Conservation (phyloP, 2,329 filamentous ascomycete genomes). For the Parafenestella ontariensis region DNA sequence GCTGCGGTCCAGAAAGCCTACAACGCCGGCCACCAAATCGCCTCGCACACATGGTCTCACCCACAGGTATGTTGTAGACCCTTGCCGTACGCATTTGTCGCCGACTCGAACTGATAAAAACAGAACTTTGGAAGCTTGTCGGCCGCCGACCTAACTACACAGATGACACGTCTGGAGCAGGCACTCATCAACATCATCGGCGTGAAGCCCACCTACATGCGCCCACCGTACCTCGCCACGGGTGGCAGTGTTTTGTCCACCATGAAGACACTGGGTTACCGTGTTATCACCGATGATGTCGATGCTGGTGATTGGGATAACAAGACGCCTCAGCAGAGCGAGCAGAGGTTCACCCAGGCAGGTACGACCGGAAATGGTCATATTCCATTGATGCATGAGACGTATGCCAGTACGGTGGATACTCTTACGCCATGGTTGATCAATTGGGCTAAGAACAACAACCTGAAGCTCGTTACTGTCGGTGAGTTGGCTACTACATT, state of each 20-base stretch:
- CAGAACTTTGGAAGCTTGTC: constrained; percentile 44
- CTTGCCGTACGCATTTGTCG: too few relatives aligned
- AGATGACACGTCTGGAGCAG: constrained; percentile 45
- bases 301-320: constrained; percentile 47
- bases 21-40: constrained; percentile 46
- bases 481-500: constrained; percentile 25
- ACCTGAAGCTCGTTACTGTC: constrained; percentile 45
- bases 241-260: constrained; percentile 39
- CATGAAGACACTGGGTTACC: constrained; percentile 45
- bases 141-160: constrained; percentile 32
- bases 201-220: constrained; percentile 48
- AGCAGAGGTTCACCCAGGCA: constrained; percentile 41
- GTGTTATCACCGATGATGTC: constrained; percentile 45
- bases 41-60: constrained; percentile 46
- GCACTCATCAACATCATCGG: constrained; percentile 48
- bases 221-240: constrained; percentile 46
- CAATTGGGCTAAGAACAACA: constrained; percentile 47
- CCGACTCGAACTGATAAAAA: too few relatives aligned
- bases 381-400: constrained; percentile 47
- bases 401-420: constrained; percentile 42
- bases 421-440: constrained; percentile 47
- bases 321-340: constrained; percentile 40
- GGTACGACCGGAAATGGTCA: constrained; percentile 45
- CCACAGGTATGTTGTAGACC: too few relatives aligned
- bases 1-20: constrained; percentile 41